Base-by-base conservation (phyloP, 2,329 filamentous ascomycete species). In the Spiromastix sp. region DNA sequence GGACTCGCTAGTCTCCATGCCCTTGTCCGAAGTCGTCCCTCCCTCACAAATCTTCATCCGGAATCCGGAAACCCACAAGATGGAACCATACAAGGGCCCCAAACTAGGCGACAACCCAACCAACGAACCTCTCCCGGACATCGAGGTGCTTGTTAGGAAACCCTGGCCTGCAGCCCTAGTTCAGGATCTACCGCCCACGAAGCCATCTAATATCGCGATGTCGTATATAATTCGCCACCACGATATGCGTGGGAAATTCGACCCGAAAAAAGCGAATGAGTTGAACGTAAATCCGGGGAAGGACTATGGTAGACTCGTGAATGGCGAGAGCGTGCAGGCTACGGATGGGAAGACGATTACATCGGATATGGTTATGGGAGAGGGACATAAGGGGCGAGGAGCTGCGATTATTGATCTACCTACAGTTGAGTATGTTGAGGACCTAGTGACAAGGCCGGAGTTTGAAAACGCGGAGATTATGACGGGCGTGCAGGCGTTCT, bases 211-310 rank as follows among this genome's bases (percentile, higher is more conserved):
- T 18, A 76, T 79, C 30, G 79, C 85, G 4, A 66, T 95, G 47
- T 93, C 81, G 39, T 98, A 98, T 57, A 79, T 98, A 39, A 71
- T 93, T 52, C 83, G 85, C 47, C 77, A 75, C 36, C 76, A 85
- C 42, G 68, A 78, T 24, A 71, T 81, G 36, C 75, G 91, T 36
- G 91, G 91, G 34, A 89, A 81, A 49, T 95, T 98, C 51, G 69
- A 84, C 41, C 63, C 74, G 0, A 54, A 70, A 31, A 74, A 68
- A 38, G 89, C 86, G 0, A 68, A 63, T 41, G 66, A 63, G 18
- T 61, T 86, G 2, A 79, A 79, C 1, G 72, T 96, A 1, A 60
- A 62, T 13, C 70, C 65, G 34, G 77, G 74, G 2, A 54, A 46
- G 0, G 63, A 79, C 32, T 93, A 71, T 56, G 66, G 66, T 22